Evolutionary conservation across 1,284 basidiomycete genomes (phyloP).

Genomic region (Sporisorium exsertum): DNA sequence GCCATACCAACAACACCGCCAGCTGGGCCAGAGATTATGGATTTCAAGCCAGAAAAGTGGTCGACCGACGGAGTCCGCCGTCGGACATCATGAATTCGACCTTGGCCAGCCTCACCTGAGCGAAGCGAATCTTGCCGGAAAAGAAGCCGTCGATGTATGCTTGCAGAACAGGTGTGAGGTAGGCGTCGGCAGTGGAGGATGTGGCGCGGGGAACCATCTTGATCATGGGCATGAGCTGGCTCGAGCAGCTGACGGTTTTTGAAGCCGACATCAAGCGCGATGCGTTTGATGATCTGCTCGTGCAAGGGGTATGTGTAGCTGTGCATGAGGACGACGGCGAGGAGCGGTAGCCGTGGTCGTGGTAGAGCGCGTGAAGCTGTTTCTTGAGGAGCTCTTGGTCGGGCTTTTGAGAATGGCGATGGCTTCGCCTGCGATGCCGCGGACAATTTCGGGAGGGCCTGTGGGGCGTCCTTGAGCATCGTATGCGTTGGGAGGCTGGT

Average conservation of each 20-base stretch:
- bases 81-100: slow-evolving; percentile 69
- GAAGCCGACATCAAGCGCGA: slow-evolving; percentile 85
- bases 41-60: slow-evolving; percentile 88
- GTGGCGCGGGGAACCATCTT: slow-evolving; percentile 88
- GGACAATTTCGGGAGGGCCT: slow-evolving; percentile 80
- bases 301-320: slow-evolving; percentile 91
- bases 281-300: slow-evolving; percentile 78
- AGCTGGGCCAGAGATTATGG: slow-evolving; percentile 86
- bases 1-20: slow-evolving; percentile 90
- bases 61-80: slow-evolving; percentile 86
- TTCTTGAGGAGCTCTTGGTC: slow-evolving; percentile 63
- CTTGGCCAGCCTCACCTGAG: slow-evolving; percentile 68
- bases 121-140: slow-evolving; percentile 79
- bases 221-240: slow-evolving; percentile 90
- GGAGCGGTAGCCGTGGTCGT: slow-evolving; percentile 80
- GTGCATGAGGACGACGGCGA: slow-evolving; percentile 88
- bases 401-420: slow-evolving; percentile 85
- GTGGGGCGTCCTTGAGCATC: slow-evolving; percentile 75
- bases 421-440: slow-evolving; percentile 89
- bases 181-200: slow-evolving; percentile 93
- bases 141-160: slow-evolving; percentile 94
- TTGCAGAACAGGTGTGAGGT: slow-evolving; percentile 88
- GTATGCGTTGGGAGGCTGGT: slow-evolving; percentile 76
- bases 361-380: slow-evolving; percentile 78
- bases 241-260: slow-evolving; percentile 87